Evolutionary conservation across 2,329 filamentous ascomycete genomes (phyloP), one percentile per base, ranked within the genome.

Genomic region (Sphaerulina populicola): DNA sequence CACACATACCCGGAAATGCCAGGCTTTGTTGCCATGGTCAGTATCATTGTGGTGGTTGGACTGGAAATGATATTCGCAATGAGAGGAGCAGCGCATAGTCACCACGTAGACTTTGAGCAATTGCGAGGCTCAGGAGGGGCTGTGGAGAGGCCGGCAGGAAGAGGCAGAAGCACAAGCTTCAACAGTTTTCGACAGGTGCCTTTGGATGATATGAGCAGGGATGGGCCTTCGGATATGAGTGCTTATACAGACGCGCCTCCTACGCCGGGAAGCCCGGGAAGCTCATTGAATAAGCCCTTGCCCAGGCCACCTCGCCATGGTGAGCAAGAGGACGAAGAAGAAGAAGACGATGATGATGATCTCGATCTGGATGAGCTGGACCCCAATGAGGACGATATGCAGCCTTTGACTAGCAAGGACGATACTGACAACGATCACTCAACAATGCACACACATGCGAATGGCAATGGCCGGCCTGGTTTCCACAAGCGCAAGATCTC

Each of bases 21-120:
- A 0, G 88, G 89, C 2, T 75, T 93, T 43, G 79, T 94, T 42
- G 85, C 87, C 50, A 91, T 94, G 86, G 69, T 82, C 8, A 82
- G 86, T 9, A 86, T 88, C n/a, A 76, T 94, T 53, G 72, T 86
- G 3, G 89, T 96, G 2, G 87, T 94, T 6, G 79, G 81, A 2
- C 78, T 96, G 47, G 91, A 97, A 68, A 94, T 93, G 71, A 88
- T 89, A 66, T 83, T 97, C 60, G 89, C 88, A 0, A 85, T 83
- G 47, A 77, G 77, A 64, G 81, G 81, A 4, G 80, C 79, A 7
- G 74, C 74, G 12, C 80, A 83, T 63, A 73, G 75, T 43, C 80
- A 83, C 62, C 69, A 72, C 10, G 76, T 65, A 30, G 64, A 64
- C 49, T 57, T 66, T 43, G 57, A 59, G 33, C 54, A 53, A 37